Conservation (phyloP, 2,329 filamentous ascomycete genomes). For the Huntiella abstrusa region DNA sequence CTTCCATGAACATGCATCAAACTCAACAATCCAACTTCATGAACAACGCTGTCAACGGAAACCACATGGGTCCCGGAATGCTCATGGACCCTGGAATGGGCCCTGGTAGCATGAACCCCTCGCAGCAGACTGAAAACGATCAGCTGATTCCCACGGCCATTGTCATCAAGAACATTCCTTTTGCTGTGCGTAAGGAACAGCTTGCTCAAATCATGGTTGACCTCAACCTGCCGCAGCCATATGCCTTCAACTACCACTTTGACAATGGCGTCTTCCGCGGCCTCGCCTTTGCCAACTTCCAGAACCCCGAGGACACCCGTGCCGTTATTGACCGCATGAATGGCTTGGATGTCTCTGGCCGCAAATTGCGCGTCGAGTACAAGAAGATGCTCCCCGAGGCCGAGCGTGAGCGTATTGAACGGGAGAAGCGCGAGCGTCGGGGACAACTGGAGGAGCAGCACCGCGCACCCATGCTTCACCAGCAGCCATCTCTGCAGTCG, state of each 20-base stretch:
- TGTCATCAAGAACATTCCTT: slow-evolving; percentile 98
- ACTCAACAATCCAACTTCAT: slow-evolving; percentile 19
- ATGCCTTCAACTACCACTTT: slow-evolving; percentile 99
- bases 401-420: slow-evolving; percentile 86
- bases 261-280: slow-evolving; percentile 95
- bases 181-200: slow-evolving; percentile 93
- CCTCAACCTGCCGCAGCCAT: slow-evolving; percentile 79
- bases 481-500: slow-evolving; percentile 73
- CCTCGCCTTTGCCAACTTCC: slow-evolving; percentile 94
- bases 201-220: slow-evolving; percentile 87
- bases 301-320: slow-evolving; percentile 81
- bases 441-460: slow-evolving; percentile 97
- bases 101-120: slow-evolving; percentile 19
- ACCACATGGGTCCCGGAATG: slow-evolving; percentile 23
- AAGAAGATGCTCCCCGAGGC: slow-evolving; percentile 98
- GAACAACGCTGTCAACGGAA: slow-evolving; percentile 19
- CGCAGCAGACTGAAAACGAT: slow-evolving; percentile 39
- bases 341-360: slow-evolving; percentile 82
- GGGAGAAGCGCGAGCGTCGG: slow-evolving; percentile 88
- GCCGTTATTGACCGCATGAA: slow-evolving; percentile 88
- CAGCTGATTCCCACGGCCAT: slow-evolving; percentile 96
- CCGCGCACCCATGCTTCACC: slow-evolving; percentile 56
- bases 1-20: slow-evolving; percentile 23
- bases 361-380: slow-evolving; percentile 91
- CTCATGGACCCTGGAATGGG: slow-evolving; percentile 22